Conservation (phyloP, 2,329 filamentous ascomycete species). For the Hymenotorrendiella dingleyae region DNA sequence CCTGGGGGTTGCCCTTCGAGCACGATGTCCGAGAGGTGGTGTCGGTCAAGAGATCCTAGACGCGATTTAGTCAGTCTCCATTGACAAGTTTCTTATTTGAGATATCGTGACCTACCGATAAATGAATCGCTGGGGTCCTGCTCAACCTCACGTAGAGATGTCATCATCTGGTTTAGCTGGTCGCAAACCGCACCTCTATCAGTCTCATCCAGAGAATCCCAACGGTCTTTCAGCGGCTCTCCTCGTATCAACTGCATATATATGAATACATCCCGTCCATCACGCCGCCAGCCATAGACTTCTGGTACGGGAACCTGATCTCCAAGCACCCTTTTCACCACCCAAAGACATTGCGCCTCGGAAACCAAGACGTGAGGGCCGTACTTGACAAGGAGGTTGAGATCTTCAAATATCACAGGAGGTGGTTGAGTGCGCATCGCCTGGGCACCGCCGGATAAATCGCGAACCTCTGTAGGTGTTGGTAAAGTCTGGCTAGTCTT, state of each 20-base stretch:
- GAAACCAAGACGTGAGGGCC: slow-evolving; percentile 23
- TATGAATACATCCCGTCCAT: slow-evolving; percentile 24
- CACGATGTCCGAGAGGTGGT: slow-evolving; percentile 18
- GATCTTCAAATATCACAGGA: slow-evolving; percentile 25
- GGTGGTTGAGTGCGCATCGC: too few relatives aligned
- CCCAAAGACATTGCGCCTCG: slow-evolving; percentile 31
- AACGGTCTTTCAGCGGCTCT: slow-evolving; percentile 12
- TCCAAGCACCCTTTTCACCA: too few relatives aligned
- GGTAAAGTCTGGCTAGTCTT: too few relatives aligned
- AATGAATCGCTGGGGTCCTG: slow-evolving; percentile 12
- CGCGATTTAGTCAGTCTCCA: not conserved
- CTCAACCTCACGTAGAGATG: slow-evolving; percentile 11
- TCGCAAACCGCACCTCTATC: slow-evolving; percentile 10
- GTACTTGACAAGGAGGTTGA: slow-evolving; percentile 33
- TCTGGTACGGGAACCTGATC: slow-evolving; percentile 32
- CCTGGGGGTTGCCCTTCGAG: slow-evolving; percentile 18
- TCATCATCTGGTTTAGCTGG: slow-evolving; percentile 18
- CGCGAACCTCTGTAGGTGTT: too few relatives aligned
- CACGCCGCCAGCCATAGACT: slow-evolving; percentile 31
- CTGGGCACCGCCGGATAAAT: too few relatives aligned
- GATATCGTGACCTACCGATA: slow-evolving; percentile 6
- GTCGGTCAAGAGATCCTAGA: slow-evolving; percentile 12
- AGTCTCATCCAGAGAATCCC: slow-evolving; percentile 7
- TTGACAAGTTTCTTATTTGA: not conserved
- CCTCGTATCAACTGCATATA: slow-evolving; percentile 26